These are phyloP conservation scores for Vaccinium darrowii DNA, from an alignment of 148 eudicot genomes.

Conservation along the genomic window DNA sequence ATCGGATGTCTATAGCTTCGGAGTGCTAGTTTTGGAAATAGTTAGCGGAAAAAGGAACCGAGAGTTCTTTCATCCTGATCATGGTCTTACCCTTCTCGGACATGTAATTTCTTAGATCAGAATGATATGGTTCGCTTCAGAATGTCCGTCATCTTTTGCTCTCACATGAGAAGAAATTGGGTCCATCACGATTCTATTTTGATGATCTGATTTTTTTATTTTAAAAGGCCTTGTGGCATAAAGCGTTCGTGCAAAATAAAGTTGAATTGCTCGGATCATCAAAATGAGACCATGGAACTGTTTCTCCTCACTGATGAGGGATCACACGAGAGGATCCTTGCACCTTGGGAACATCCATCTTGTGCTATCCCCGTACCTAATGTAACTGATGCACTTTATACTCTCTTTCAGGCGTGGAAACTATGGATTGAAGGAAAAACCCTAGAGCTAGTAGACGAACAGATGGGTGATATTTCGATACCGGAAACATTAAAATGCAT, in stretches of 20 bases:
- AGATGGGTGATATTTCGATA: neutral
- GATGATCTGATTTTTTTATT: neutral
- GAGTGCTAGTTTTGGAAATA: neutral
- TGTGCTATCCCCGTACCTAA: neutral
- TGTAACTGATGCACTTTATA: neutral
- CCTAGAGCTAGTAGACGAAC: neutral
- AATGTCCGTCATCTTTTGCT: neutral
- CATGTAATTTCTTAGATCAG: neutral
- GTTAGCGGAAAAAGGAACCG: neutral
- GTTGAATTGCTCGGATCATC: neutral
- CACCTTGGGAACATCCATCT: neutral
- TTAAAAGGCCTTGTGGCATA: neutral
- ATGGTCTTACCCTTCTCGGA: neutral
- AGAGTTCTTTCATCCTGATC: neutral
- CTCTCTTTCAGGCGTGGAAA: neutral
- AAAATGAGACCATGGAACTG: neutral
- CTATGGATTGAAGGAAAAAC: constrained; percentile 3
- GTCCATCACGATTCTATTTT: neutral
- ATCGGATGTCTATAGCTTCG: neutral
- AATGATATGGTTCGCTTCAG: neutral
- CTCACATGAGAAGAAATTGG: neutral
- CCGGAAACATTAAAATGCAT: neutral
- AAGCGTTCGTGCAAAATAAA: neutral
- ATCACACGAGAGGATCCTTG: neutral
- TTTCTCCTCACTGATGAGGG: neutral